phyloP scores from a whole-genome alignment of 2,329 filamentous ascomycete genomes.

The Aspergillus fijiensis region DNA sequence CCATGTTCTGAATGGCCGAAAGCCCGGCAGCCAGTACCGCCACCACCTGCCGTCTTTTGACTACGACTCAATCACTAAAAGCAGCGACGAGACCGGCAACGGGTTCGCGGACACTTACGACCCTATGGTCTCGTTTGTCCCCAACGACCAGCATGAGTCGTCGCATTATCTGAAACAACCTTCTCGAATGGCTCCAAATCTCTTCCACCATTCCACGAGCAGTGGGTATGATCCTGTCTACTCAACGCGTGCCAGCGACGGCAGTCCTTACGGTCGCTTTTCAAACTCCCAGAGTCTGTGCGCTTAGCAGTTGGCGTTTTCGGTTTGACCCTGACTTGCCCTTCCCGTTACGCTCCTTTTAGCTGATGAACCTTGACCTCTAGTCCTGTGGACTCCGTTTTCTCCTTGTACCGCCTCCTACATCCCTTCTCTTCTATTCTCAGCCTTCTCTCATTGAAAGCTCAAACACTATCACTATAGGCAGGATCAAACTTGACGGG shows the following conservation, averaged over 20 bases:
- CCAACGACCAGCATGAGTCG: constrained; percentile 27
- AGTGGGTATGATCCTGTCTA: constrained; percentile 35
- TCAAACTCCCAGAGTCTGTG: constrained; percentile 37
- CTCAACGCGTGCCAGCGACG: constrained; percentile 25
- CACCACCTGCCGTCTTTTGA: constrained; percentile 29
- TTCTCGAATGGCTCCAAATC: constrained; percentile 21
- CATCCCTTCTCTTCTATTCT: background rate
- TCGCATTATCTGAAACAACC: constrained; percentile 30
- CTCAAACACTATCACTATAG: background rate
- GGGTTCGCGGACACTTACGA: constrained; percentile 33
- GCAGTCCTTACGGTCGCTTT: constrained; percentile 32
- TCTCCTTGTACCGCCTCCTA: background rate
- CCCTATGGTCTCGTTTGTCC: constrained; percentile 31
- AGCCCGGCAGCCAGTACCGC: constrained; percentile 25
- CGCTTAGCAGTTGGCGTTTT: constrained; percentile 27
- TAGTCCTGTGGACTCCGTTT: background rate
- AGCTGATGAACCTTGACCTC: background rate
- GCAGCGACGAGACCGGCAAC: constrained; percentile 25
- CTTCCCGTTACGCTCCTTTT: constrained; percentile 20
- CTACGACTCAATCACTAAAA: constrained; percentile 25
- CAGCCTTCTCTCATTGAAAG: background rate
- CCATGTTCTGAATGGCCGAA: constrained; percentile 24
- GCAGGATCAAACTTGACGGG: background rate
- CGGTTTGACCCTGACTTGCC: constrained; percentile 25
- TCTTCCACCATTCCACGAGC: constrained; percentile 26